phyloP scores from a whole-genome alignment of 345 rosid genomes.

The Sapria himalayana region DNA sequence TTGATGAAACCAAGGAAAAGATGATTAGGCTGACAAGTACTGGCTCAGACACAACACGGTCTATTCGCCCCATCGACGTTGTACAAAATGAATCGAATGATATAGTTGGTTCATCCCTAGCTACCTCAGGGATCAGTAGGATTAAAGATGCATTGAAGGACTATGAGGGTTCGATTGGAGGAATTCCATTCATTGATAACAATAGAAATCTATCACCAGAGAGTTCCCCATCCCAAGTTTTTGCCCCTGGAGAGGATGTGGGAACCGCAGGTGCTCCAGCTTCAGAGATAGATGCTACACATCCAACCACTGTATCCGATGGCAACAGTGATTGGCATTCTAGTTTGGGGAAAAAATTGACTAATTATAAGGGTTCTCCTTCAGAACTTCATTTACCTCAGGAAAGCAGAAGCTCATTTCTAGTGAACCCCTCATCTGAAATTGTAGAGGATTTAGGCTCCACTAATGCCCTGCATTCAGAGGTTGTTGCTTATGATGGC shows the following conservation, averaged over 20 bases:
- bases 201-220: not conserved
- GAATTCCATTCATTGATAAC: not conserved
- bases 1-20: conserved; percentile 4
- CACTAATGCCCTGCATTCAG: not conserved
- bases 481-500: not conserved
- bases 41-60: not conserved
- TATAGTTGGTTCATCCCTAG: not conserved
- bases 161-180: not conserved
- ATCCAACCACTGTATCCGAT: too few species aligned
- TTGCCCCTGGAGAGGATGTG: not conserved
- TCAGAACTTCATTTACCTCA: too few species aligned
- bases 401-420: not conserved
- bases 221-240: not conserved
- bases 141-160: not conserved
- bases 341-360: not conserved
- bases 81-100: not conserved
- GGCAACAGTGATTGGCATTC: not conserved
- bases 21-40: not conserved
- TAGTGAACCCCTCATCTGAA: not conserved
- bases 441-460: not conserved
- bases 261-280: not conserved
- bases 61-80: conserved; percentile 1
- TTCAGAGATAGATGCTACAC: not conserved
- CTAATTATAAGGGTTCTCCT: too few species aligned
- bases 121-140: not conserved